These are phyloP conservation scores for Pistacia integerrima DNA, from an alignment of 345 rosid genomes.

Conservation along the genomic window DNA sequence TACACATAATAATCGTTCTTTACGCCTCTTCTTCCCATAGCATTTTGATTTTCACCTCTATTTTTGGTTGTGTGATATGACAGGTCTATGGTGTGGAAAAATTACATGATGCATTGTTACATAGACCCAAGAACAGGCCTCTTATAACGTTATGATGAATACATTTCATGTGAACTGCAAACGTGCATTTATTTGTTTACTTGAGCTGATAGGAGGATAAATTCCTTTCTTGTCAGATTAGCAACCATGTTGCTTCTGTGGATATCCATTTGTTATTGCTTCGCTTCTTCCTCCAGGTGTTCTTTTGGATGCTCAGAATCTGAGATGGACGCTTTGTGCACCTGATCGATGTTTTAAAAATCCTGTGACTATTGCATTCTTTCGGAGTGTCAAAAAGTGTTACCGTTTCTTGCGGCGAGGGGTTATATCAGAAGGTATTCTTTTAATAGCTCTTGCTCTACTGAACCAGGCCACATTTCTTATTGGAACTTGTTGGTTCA, in stretches of 20 bases:
- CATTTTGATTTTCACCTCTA: background rate
- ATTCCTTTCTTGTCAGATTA: conserved; percentile 54
- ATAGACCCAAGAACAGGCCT: conserved; percentile 72
- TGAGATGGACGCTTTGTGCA: conserved; percentile 98
- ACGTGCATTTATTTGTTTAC: background rate
- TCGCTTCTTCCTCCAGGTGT: conserved; percentile 83
- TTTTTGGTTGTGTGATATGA: conserved; percentile 4
- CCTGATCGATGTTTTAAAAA: conserved; percentile 87
- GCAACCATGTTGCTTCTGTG: conserved; percentile 96
- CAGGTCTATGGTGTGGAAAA: conserved; percentile 96
- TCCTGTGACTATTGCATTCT: conserved; percentile 88
- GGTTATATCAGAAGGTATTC: conserved; percentile 93
- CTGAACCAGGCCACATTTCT: background rate
- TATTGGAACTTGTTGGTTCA: background rate
- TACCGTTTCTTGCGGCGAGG: conserved; percentile 94
- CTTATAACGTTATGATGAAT: conserved; percentile 70
- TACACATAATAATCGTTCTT: background rate
- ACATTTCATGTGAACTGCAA: background rate
- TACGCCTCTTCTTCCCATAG: background rate
- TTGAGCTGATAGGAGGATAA: background rate
- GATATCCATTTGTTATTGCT: conserved; percentile 92
- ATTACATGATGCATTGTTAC: conserved; percentile 80
- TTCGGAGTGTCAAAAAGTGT: conserved; percentile 80
- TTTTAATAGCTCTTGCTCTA: background rate
- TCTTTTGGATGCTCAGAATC: conserved; percentile 78